A percentile compares a stretch with the other conserved stretches of the same genome.
These are phyloP conservation scores for Huntiella omanensis DNA, from an alignment of 2,329 filamentous ascomycete species.

Conservation along the genomic window DNA sequence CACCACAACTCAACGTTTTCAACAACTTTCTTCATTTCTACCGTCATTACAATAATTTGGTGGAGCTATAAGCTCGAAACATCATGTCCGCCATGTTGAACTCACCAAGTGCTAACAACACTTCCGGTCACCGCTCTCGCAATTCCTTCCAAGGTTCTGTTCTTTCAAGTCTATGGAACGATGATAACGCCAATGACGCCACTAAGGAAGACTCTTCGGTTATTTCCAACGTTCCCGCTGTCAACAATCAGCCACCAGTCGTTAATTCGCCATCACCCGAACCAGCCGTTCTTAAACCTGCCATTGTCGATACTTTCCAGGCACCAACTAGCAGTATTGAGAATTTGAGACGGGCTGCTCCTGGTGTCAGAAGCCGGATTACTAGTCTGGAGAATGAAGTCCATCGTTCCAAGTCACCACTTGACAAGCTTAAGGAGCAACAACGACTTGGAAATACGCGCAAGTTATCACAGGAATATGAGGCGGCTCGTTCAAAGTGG, in stretches of 20 bases:
- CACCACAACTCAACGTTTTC: not conserved
- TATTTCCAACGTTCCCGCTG: not conserved
- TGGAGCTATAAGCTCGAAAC: no score
- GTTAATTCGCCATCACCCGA: not conserved
- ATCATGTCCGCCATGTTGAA: not conserved
- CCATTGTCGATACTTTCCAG: slow-evolving; percentile 6
- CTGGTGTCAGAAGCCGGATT: slow-evolving; percentile 10
- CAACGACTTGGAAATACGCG: slow-evolving; percentile 4
- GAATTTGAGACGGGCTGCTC: slow-evolving; percentile 10
- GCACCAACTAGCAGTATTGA: slow-evolving; percentile 8
- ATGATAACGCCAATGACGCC: slow-evolving; percentile 6
- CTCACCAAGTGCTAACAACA: not conserved
- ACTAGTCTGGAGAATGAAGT: slow-evolving; percentile 10
- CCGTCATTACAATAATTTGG: not conserved
- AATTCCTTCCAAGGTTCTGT: slow-evolving; percentile 11
- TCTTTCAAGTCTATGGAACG: slow-evolving; percentile 12
- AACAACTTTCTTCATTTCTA: not conserved
- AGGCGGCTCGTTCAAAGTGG: slow-evolving; percentile 10
- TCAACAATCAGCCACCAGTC: not conserved
- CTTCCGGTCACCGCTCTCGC: slow-evolving; percentile 2
- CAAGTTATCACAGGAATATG: slow-evolving; percentile 10
- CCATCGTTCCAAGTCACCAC: slow-evolving; percentile 10
- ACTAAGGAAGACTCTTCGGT: not conserved
- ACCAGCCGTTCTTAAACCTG: not conserved
- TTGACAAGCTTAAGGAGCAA: slow-evolving; percentile 12